Base-by-base conservation (phyloP, 805 yeast species). In the Wickerhamiella hasegawae region DNA sequence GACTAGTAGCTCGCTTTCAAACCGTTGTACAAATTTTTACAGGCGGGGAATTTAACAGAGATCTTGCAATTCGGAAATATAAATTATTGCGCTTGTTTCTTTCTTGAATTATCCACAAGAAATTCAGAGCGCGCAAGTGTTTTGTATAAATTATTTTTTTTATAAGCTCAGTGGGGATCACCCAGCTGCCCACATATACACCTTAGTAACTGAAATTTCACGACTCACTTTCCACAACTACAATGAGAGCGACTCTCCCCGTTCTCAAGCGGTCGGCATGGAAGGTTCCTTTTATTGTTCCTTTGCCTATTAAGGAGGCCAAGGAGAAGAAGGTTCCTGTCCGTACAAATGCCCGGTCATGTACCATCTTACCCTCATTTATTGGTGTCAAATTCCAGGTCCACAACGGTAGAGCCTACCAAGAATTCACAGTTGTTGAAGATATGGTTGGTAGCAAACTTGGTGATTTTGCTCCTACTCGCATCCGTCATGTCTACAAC, bases 391-490 rank as follows among this genome's bases (percentile, higher is more conserved):
- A 75, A 48, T 90, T 90, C 57, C 94, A 90, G 58, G 81, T 90
- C 24, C 98, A 90, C 60, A 90, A 90, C 58, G 98, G 98, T 20
- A 81, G 78, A 53, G 93, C 83, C 47, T 90, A 85, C 53, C 93
- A 84, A 27, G 82, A 83, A 34, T 68, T 90, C 35, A 82, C 76
- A 45, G 70, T 90, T 16, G 71, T 78, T 6, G 96, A 90, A 53
- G 90, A 90, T 48, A 90, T 90, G 98, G 95, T 90, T 40, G 98
- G 98, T 15, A 71, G 76, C 46, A 90, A 87, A 54, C 62, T 90
- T 37, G 98, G 98, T 2, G 96, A 87, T 57, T 90, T 82, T 63
- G 94, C 93, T 2, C 82, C 85, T 36, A 90, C 98, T 1, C 71
- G 97, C 59, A 81, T 82, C 69, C 73, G 77, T 54, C 82, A 81